phyloP scores from a whole-genome alignment of 176 grass and related monocot genomes.

The Neostapfia colusana region DNA sequence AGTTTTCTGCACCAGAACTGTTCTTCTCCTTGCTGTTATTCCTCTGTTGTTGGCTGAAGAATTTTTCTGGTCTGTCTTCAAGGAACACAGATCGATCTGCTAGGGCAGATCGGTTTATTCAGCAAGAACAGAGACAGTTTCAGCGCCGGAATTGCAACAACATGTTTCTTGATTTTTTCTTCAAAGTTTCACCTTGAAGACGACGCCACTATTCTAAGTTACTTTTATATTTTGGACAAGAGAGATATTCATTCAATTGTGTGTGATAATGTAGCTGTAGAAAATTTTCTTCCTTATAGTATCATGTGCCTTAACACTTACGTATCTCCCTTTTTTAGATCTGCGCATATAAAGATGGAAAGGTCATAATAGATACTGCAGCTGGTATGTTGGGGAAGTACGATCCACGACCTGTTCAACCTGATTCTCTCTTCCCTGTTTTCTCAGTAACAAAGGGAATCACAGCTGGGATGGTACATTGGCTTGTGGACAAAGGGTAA shows the following conservation, averaged over 20 bases:
- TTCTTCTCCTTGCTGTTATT: too few relatives aligned
- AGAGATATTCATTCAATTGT: background rate
- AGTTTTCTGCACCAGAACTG: too few relatives aligned
- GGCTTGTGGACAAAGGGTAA: constrained; percentile 91
- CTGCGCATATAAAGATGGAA: constrained; percentile 97
- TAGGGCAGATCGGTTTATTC: too few relatives aligned
- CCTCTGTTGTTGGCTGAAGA: too few relatives aligned
- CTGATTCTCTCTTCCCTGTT: constrained; percentile 95
- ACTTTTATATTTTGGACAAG: background rate
- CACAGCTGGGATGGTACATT: constrained; percentile 90
- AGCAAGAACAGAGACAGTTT: too few relatives aligned
- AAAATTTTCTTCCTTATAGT: constrained; percentile 3
- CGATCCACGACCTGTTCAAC: constrained; percentile 89
- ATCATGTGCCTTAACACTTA: background rate
- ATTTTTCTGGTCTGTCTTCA: too few relatives aligned
- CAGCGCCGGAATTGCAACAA: too few relatives aligned
- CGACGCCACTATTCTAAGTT: background rate
- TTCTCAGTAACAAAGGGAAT: constrained; percentile 97
- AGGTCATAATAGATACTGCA: constrained; percentile 96
- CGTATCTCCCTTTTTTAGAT: constrained; percentile 51
- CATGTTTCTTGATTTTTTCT: too few relatives aligned
- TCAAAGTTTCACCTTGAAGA: background rate
- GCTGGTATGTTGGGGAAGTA: constrained; percentile 85
- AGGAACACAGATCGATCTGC: too few relatives aligned
- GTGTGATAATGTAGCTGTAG: background rate